Evolutionary conservation across 2,329 filamentous ascomycete species (phyloP).

Genomic region (Neofusicoccum laricinum): DNA sequence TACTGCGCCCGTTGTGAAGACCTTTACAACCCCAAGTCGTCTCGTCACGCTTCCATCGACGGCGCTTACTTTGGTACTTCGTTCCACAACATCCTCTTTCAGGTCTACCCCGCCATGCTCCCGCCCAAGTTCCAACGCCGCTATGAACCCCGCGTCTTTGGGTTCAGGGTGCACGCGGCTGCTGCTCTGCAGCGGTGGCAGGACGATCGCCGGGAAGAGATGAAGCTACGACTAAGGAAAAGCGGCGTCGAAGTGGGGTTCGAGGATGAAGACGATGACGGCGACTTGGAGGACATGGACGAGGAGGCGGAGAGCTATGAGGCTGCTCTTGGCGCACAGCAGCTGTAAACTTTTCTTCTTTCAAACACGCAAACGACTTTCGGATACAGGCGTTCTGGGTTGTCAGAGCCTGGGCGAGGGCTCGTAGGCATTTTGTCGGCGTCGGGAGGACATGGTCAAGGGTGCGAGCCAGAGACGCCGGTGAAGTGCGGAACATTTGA

Average conservation of each 20-base stretch:
- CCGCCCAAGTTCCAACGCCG: constrained; percentile 81
- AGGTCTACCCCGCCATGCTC: constrained; percentile 89
- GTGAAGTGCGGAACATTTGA: constrained; percentile 4
- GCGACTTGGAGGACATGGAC: constrained; percentile 57
- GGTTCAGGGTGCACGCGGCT: constrained; percentile 90
- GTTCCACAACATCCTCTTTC: constrained; percentile 99
- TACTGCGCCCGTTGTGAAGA: constrained; percentile 98
- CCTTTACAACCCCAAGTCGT: constrained; percentile 97
- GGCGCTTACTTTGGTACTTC: constrained; percentile 97
- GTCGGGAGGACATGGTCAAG: background rate
- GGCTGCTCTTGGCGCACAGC: background rate
- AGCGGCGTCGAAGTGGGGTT: constrained; percentile 73
- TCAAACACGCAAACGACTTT: background rate
- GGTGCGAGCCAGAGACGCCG: background rate
- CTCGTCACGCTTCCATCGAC: constrained; percentile 90
- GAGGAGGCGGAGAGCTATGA: constrained; percentile 38
- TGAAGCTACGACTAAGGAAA: constrained; percentile 73
- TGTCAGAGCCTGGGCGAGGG: constrained; percentile 10
- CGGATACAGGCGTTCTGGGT: constrained; percentile 5
- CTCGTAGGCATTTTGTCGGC: constrained; percentile 16
- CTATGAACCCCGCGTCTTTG: constrained; percentile 88
- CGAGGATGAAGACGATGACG: constrained; percentile 62
- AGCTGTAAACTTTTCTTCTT: background rate
- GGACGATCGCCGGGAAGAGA: constrained; percentile 72
- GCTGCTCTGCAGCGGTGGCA: constrained; percentile 92